Base-by-base conservation (phyloP, 1,139 yeast species). In the Candida sp. region DNA sequence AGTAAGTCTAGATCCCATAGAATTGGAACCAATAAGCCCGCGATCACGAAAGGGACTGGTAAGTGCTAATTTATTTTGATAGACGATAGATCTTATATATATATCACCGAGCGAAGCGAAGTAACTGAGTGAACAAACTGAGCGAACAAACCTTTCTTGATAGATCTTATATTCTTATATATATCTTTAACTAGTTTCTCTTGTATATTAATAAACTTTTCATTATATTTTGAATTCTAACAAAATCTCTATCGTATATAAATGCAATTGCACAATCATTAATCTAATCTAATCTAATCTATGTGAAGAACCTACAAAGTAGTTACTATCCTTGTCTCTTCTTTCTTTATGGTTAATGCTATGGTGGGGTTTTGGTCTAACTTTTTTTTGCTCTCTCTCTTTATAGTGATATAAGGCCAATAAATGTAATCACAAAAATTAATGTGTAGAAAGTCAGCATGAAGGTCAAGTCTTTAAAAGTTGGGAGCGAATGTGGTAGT, bases 1-100 rank as follows among this genome's bases (percentile, higher is more conserved):
- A 5, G 8, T 27, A n/a, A 21, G 15, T 12, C 12, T 21, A 15
- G 39, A 37, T 9, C n/a, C 21, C 21, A 27, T 19, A 9, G 39
- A 37, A 11, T 30, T 37, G 34, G 39, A 37, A 21, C 23, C 11
- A 8, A 33, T 37, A n/a, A 32, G 34, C 19, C 34, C 34, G 34
- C 34, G 34, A 32, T 32, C 34, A n/a, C 34, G 34, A 11, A 32
- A 32, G 11, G 34, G 34, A 6, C 34, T 32, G 34, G 34, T 32
- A 32, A 32, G 19, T 12, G 12, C 34, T 6, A 32, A 32, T 32
- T 32, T 32, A 32, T 12, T 32, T 11, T 32, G 34, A 32, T 25
- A 11, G 29, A 25, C 11, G 3, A 11, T 15, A 15, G 19, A 15
- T 15, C 19, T 15, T 15, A 15, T 15, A 15, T 15, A 15, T 15